Evolutionary conservation across 768 basidiomycete genomes (phyloP), one percentile per base, ranked within the genome.

Genomic region (Mycena crocata): DNA sequence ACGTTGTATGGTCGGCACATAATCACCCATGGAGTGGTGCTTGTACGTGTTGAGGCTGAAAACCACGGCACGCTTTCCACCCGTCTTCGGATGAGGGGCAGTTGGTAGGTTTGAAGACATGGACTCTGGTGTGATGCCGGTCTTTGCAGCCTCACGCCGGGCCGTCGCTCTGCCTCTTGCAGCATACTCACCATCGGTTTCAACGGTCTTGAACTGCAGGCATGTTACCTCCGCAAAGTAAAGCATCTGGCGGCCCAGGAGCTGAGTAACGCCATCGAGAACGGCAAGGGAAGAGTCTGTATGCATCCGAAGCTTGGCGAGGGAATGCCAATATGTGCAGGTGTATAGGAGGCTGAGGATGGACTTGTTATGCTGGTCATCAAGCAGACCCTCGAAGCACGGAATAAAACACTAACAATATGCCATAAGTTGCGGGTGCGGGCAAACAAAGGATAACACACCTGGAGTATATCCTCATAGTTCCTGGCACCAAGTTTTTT

Each of bases 311-410:
- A 46, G n/a, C 21, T 46, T 83, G 0, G 79, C 78, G 1, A 77
- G 58, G 0, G 73, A 74, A 51, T 83, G 81, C 82, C 81, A 82
- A 3, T 62, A 52, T 70, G 50, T 4, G 71, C 73, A 2, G 72
- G 45, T 0, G 55, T n/a, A 62, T 70, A 82, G 0, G 78, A 69
- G 1, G 78, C 31, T 39, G 63, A 66, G 26, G 12, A 81, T 55
- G 0, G 55, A 19, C 3, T 37, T 26, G 14, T 79, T 73, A 44
- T 79, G 74, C 5, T 68, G 67, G 0, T 49, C 19, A 0, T 73
- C 75, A 3, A 81, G 66, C 7, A 82, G 69, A 0, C 75, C 78
- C 40, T 81, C 75, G 10, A 81, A 71, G 3, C 57, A 66, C 0
- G 81, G 79, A 0, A 81, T 77, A 0, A 70, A 21, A 37, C 80